phyloP scores from a whole-genome alignment of 1,284 basidiomycete genomes.

The Mycosarcoma mackinlayi region DNA sequence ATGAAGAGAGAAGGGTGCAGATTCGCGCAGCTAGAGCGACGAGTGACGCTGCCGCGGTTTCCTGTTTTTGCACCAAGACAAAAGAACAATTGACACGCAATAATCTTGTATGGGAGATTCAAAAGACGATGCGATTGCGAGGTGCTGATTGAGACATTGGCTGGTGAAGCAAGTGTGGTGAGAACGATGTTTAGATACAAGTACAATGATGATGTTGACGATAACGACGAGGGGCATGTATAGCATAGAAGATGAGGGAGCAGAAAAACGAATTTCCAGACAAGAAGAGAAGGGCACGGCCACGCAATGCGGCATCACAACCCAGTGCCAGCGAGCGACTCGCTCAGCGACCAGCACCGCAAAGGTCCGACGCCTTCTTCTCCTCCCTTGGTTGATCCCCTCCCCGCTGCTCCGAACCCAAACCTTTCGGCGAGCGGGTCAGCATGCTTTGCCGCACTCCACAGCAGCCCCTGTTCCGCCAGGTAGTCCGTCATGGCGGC shows the following conservation, averaged over 20 bases:
- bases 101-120: no score
- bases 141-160: no score
- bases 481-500: constrained; percentile 72
- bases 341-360: constrained; percentile 22
- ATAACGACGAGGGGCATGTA: not conserved
- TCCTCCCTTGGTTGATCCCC: not conserved
- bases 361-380: constrained; percentile 11
- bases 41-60: no score
- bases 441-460: constrained; percentile 2
- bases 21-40: no score
- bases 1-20: not conserved
- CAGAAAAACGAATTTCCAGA: no score
- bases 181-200: not conserved
- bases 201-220: not conserved
- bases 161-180: not conserved
- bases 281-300: not conserved
- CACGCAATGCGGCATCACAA: constrained; percentile 6
- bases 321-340: constrained; percentile 26
- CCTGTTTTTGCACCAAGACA: no score
- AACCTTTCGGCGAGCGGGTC: constrained; percentile 34
- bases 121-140: not conserved
- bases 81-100: not conserved
- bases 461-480: constrained; percentile 64
- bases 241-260: no score
- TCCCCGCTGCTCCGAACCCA: constrained; percentile 9